These are phyloP conservation scores for Paramecium caudatum DNA, from an alignment of 73 alveolate species.

Conservation along the genomic window DNA sequence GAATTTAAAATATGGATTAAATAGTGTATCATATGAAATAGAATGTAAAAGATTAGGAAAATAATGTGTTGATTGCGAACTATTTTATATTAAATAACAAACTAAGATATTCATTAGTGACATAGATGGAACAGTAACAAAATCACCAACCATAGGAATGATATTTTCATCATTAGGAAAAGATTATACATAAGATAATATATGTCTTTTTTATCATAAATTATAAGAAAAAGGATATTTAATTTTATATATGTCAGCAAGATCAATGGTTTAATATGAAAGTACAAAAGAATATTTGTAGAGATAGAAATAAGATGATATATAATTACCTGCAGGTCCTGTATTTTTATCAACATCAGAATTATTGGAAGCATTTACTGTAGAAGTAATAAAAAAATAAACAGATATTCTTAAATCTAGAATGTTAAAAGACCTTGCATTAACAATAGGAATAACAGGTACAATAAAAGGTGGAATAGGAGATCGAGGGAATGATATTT, in stretches of 20 bases:
- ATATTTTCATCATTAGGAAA: background rate
- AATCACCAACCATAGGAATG: slow-evolving; percentile 48
- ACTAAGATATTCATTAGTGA: slow-evolving; percentile 51
- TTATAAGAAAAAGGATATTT: background rate
- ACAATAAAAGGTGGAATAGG: slow-evolving; percentile 62
- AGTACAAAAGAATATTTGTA: slow-evolving; percentile 5
- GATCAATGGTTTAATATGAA: slow-evolving; percentile 18
- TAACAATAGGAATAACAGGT: background rate
- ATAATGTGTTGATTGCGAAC: background rate
- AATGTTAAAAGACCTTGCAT: background rate
- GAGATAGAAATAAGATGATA: background rate
- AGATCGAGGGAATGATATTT: slow-evolving; percentile 33
- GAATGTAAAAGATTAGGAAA: slow-evolving; percentile 20
- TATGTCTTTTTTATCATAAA: background rate
- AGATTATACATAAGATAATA: background rate
- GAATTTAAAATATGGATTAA: slow-evolving; percentile 16
- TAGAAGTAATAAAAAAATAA: slow-evolving; percentile 35
- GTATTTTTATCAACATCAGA: background rate
- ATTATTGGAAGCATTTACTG: slow-evolving; percentile 41
- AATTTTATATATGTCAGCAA: slow-evolving; percentile 36
- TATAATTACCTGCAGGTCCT: slow-evolving; percentile 45
- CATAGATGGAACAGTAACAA: slow-evolving; percentile 49
- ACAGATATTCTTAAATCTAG: slow-evolving; percentile 3
- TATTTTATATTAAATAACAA: background rate
- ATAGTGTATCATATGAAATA: background rate